Evolutionary conservation across 2,329 filamentous ascomycete species (phyloP), one percentile per base, ranked within the genome.

Genomic region (Daldinia eschscholtzii): DNA sequence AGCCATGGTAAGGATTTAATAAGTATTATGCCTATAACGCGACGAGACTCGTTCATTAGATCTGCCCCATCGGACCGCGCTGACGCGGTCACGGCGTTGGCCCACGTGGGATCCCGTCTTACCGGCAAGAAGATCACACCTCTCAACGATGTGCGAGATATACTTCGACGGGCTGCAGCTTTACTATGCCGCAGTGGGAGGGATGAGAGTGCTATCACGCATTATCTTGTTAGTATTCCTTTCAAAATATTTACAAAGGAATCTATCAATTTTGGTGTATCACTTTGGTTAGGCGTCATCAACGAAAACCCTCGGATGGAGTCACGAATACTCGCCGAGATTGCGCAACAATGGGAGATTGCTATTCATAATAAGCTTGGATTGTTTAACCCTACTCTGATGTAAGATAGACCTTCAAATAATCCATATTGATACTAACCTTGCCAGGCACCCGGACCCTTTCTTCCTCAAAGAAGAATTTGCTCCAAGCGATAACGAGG

Each of bases 281-380:
- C 96, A 3, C 84, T 99, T 6, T 99, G 96, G 96, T 89, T 98
- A 68, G 96, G 96, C 28, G 93, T 98, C 13, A 97, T 98, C 76
- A 96, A 98, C 75, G 96, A 99, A 79, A 98, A 97, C 76, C 93
- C 94, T 2, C 88, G 88, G 63, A 91, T 98, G 80, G 94, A 97
- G 79, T 88, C 95, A 7, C 90, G 94, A 68, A 89, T 99, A 63
- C 82, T 99, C 35, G 90, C 90, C 59, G 93, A 97, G 78, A 93
- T 98, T 74, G 91, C 92, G 9, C 92, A 96, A 76, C 92, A 95
- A 70, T 99, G 95, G 93, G 95, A 98, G 79, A 85, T 87, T 64
- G 96, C 92, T 3, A 90, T 98, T 52, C 87, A 92, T 65, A 90
- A 88, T 73, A 89, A 88, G 70, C 87, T 91, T 59, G 96, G 96